phyloP scores from a whole-genome alignment of 2,329 filamentous ascomycete genomes.

The Colletotrichum agaves region DNA sequence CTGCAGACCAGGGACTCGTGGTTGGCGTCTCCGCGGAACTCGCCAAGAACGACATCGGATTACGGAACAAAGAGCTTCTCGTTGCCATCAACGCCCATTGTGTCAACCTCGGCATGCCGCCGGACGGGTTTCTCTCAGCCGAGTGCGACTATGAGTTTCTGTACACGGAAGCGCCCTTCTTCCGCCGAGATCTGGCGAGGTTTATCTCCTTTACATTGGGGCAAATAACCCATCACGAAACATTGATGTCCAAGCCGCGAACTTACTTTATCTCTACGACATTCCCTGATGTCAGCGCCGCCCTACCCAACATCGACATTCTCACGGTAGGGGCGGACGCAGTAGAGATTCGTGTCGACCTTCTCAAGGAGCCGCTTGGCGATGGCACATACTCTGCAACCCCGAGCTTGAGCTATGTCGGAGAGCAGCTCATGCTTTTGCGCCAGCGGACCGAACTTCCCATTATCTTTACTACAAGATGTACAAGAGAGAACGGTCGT shows the following conservation, averaged over 20 bases:
- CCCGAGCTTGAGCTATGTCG: slow-evolving; percentile 85
- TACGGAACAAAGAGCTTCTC: slow-evolving; percentile 68
- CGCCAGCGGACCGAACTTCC: slow-evolving; percentile 86
- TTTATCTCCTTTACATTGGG: slow-evolving; percentile 84
- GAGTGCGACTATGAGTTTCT: slow-evolving; percentile 88
- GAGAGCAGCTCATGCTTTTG: slow-evolving; percentile 85
- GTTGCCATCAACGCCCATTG: slow-evolving; percentile 82
- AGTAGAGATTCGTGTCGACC: slow-evolving; percentile 85
- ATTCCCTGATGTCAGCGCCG: slow-evolving; percentile 85
- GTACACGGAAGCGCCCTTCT: slow-evolving; percentile 78
- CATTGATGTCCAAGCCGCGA: slow-evolving; percentile 79
- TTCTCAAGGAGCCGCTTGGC: slow-evolving; percentile 76
- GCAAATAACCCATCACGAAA: slow-evolving; percentile 81
- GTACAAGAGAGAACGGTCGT: slow-evolving; percentile 82
- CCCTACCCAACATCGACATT: slow-evolving; percentile 86
- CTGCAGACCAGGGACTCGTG: slow-evolving; percentile 70
- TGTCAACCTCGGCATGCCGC: slow-evolving; percentile 75
- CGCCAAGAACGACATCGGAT: slow-evolving; percentile 66
- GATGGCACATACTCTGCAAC: slow-evolving; percentile 72
- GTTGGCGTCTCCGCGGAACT: slow-evolving; percentile 71
- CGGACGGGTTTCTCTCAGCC: slow-evolving; percentile 72
- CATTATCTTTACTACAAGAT: slow-evolving; percentile 90
- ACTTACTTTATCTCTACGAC: slow-evolving; percentile 91
- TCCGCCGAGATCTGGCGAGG: slow-evolving; percentile 79
- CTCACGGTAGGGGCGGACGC: slow-evolving; percentile 88